Conservation (phyloP, 2,329 filamentous ascomycete species). For the Colletotrichum gloeosporioides region DNA sequence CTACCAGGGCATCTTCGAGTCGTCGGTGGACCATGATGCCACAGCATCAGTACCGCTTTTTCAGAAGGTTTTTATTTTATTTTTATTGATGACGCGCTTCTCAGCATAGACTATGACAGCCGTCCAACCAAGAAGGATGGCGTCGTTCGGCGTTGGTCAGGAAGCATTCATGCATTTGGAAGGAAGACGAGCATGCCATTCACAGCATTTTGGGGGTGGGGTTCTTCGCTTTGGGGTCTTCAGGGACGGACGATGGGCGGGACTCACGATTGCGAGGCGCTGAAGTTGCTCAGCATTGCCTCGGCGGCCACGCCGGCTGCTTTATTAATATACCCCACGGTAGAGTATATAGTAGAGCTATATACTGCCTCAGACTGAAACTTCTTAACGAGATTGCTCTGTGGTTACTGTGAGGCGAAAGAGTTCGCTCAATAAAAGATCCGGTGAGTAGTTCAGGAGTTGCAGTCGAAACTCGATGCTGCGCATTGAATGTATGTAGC, state of each 20-base stretch:
- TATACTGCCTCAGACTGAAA: not conserved
- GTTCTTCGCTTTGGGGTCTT: slow-evolving; percentile 3
- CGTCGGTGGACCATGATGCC: not conserved
- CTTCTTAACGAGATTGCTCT: not conserved
- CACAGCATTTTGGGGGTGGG: slow-evolving; percentile 5
- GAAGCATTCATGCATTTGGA: slow-evolving; percentile 22
- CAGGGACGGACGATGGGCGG: not conserved
- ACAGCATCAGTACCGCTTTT: not conserved
- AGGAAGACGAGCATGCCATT: slow-evolving; percentile 15
- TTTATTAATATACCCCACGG: slow-evolving; percentile 19
- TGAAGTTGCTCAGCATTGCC: not conserved
- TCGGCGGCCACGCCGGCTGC: not conserved
- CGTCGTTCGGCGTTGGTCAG: slow-evolving; percentile 19
- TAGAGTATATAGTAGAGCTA: slow-evolving; percentile 13
- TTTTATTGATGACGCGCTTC: not conserved
- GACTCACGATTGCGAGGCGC: not conserved
- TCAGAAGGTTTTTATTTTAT: not conserved
- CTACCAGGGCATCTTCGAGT: not conserved
- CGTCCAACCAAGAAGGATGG: not conserved
- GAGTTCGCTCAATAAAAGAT: not conserved
- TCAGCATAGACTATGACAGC: not conserved
- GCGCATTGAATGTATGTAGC: not conserved
- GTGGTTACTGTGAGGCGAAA: not conserved
- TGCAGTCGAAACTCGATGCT: no score
- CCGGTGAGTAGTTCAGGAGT: no score